A percentile compares a stretch with the other conserved stretches of the same genome.
Conservation (phyloP, 1,284 basidiomycete genomes). For the Flammula alnicola region DNA sequence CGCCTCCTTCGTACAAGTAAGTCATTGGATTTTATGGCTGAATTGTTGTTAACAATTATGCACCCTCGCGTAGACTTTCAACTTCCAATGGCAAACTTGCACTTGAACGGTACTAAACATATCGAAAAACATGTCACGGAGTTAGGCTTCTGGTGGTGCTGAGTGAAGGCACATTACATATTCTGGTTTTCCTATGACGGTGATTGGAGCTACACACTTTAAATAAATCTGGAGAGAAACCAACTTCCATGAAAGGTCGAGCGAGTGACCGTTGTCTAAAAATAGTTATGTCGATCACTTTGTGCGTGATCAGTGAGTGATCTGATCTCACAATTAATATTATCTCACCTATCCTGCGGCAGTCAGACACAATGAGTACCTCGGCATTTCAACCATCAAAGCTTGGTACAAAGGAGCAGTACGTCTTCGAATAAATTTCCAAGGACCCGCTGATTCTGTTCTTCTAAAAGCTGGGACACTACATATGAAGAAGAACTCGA, state of each 20-base stretch:
- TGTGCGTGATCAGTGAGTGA: neutral
- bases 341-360: too few species aligned
- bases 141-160: neutral
- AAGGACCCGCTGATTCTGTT: neutral
- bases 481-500: conserved; percentile 74
- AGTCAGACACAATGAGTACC: conserved; percentile 31
- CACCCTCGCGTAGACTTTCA: conserved; percentile 17
- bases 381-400: conserved; percentile 63
- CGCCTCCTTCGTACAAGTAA: too few species aligned
- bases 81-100: conserved; percentile 26
- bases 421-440: conserved; percentile 23
- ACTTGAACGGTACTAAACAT: too few species aligned
- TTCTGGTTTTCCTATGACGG: neutral
- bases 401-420: conserved; percentile 74
- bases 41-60: neutral
- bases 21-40: too few species aligned
- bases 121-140: neutral
- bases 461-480: conserved; percentile 65
- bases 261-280: neutral
- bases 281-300: neutral
- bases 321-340: conserved; percentile 2
- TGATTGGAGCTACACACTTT: too few species aligned
- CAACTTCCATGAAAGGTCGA: too few species aligned
- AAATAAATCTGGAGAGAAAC: too few species aligned
- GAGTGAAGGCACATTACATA: neutral